Evolutionary conservation across 176 grass and related monocot genomes (phyloP), one percentile per base, ranked within the genome.

Genomic region (Oryza brachyantha): DNA sequence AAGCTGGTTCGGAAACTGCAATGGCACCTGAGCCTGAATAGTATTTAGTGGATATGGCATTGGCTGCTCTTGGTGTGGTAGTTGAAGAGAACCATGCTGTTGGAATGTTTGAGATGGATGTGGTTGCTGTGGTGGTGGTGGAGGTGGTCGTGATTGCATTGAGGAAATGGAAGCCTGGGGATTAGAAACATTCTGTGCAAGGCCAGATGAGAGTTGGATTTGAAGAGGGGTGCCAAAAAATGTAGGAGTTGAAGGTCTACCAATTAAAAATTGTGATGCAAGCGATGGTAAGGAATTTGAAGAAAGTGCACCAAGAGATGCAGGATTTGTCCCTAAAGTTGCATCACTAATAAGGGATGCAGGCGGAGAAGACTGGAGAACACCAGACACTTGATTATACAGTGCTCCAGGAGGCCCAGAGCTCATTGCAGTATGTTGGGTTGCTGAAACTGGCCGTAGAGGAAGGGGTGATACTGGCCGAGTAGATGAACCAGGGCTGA

Each of bases 101-200:
- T 98, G 95, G 8, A 75, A 80, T 69, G 84, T 72, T 73, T 98
- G 95, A 63, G 91, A 86, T 45, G 92, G 95, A 84, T 92, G 92
- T 75, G 95, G 95, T 41, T 92, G 79, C 75, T 88, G 91, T 17
- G 91, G 91, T 54, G 95, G 95, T 22, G 91, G 89, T 70, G 85
- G 93, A 26, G 90, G 85, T 84, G 83, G 79, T 7, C 84, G 87
- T 57, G 84, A 70, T 70, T 87, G 86, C 66, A 86, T 63, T 28
- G 79, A 86, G 55, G 77, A 86, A 77, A 86, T 39, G 70, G 89
- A 83, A 73, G 84, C 32, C 70, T 84, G 87, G 64, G 85, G 70
- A 66, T 83, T 81, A 66, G 87, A 85, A 55, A 87, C 72, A 41
- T 72, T 84, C 73, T 93, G 88, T 65, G 74, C 78, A 87, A 84